Evolutionary conservation across 345 rosid species (phyloP), one percentile per base, ranked within the genome.

Genomic region (Cardiospermum halicacabum): DNA sequence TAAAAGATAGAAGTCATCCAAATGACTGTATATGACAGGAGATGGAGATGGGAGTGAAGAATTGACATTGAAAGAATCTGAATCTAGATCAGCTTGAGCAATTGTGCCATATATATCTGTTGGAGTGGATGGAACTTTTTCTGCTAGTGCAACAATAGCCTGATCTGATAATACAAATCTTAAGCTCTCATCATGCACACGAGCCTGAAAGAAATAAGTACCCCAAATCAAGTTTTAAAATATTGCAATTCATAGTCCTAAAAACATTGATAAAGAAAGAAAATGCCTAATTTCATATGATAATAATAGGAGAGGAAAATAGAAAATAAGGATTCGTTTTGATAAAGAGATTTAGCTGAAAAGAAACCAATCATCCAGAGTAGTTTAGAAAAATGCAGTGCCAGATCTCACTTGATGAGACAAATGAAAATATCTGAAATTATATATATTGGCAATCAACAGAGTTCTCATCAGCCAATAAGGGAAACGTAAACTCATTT

Each of bases 161-260:
- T 80, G 91, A 68, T 94, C 99, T 40, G 97, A 84, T 75, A 94
- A 62, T 26, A 88, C 86, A 76, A 71, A 88, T 77, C 91, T 85
- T 13, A 78, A 75, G 81, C 97, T 88, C 82, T 94, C 99, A 72
- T 91, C 99, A 81, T 91, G 97, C 53, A 91, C 77, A 32, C 96
- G 91, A 67, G 93, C 97, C 99, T 91, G 82, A 67, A 75, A 79
- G 58, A 67, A 66, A 45, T 25, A 40, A 57, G 68, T 28, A 74
- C 62, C 30, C 45, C 13, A 53, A 13, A 54, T 32, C 55, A 75
- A 64, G 45, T 24, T 68, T 49, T 55, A 60, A 43, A 24, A 61
- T n/a, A 30, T 58, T 43, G 40, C n/a, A 47, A 4, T 51, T 48
- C 60, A 62, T 11, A 34, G 54, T 18, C 56, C 18, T 7, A 11